Evolutionary conservation across 1,139 yeast species (phyloP).

Genomic region (Yamadazyma mexicana): DNA sequence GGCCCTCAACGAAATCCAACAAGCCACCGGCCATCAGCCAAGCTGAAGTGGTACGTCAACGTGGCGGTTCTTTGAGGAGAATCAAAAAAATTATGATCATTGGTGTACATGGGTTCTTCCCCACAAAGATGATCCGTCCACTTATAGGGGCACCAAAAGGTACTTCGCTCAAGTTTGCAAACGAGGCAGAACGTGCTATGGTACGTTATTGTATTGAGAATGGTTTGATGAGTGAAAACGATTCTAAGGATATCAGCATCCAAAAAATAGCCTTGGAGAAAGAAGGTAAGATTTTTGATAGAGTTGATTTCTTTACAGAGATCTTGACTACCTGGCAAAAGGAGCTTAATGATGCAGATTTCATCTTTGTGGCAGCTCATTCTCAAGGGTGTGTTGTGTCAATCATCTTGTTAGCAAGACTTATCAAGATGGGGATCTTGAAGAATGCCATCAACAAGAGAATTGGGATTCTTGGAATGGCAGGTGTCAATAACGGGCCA

Average conservation of each 20-base stretch:
- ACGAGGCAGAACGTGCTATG: conserved; percentile 79
- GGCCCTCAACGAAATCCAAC: conserved; percentile 6
- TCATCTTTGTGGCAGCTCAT: conserved; percentile 86
- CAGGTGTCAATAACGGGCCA: conserved; percentile 93
- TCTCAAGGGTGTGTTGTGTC: conserved; percentile 97
- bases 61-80: conserved; percentile 32
- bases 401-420: conserved; percentile 68
- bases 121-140: conserved; percentile 72
- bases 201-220: conserved; percentile 69
- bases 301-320: conserved; percentile 79
- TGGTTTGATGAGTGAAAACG: conserved; percentile 38
- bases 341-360: conserved; percentile 76
- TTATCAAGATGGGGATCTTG: conserved; percentile 70
- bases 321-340: conserved; percentile 69
- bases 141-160: conserved; percentile 49
- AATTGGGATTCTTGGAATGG: conserved; percentile 86
- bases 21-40: conserved; percentile 10
- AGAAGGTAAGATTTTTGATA: conserved; percentile 84
- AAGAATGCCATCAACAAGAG: conserved; percentile 47
- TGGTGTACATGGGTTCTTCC: conserved; percentile 64
- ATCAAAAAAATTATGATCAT: conserved; percentile 66
- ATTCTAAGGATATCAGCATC: conserved; percentile 53
- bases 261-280: conserved; percentile 92
- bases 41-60: conserved; percentile 31
- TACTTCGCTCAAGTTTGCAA: conserved; percentile 44